Base-by-base conservation (phyloP, 2,329 filamentous ascomycete genomes). In the Periglandula ipomoeae region DNA sequence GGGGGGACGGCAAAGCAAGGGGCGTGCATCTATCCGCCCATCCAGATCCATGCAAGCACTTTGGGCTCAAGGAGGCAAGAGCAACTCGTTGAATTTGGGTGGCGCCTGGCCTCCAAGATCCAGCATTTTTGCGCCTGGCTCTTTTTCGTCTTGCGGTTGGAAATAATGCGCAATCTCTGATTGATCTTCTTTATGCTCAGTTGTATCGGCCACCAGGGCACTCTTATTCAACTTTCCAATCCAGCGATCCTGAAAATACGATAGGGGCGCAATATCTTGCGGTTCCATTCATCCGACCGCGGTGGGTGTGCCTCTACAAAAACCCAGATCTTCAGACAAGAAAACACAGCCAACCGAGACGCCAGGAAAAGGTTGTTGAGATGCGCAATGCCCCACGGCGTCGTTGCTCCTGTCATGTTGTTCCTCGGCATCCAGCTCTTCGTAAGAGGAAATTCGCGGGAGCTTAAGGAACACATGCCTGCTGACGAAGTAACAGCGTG, bases 331-430 rank as follows among this genome's bases (percentile, higher is more conserved):
- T 45, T 15, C 3, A 10, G 19, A 17, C 2, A 15, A 22, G 19
- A 19, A 20, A 20, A 9, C 26, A 32, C 30, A 19, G 27, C 42
- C 42, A 35, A 35, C 42, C 42, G 15, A 11, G 11, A 22, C 26
- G 27, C 27, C 27, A 34, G 11, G 8, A 40, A 44, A 42, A 50
- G 37, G 48, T 50, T 50, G 48, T 50, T 50, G 48, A 47, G 48
- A 43, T 34, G 44, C 48, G 40, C 38, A 44, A 32, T 22, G 48
- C 30, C 43, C 44, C 30, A 43, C 44, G 19, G 17, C 37, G 8
- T 24, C 22, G 17, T 32, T 24, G 13, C 24, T 24, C 24, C 11
- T 23, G 11, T 8, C 17, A 9, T 32, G 22, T 49, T 32, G 23
- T 43, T 35, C 46, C 40, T 48, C 46, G 39, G 40, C 40, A 43